Evolutionary conservation across 177 flowering plant genomes (phyloP), one percentile per base, ranked within the genome.

Genomic region (Vitis hybrid): DNA sequence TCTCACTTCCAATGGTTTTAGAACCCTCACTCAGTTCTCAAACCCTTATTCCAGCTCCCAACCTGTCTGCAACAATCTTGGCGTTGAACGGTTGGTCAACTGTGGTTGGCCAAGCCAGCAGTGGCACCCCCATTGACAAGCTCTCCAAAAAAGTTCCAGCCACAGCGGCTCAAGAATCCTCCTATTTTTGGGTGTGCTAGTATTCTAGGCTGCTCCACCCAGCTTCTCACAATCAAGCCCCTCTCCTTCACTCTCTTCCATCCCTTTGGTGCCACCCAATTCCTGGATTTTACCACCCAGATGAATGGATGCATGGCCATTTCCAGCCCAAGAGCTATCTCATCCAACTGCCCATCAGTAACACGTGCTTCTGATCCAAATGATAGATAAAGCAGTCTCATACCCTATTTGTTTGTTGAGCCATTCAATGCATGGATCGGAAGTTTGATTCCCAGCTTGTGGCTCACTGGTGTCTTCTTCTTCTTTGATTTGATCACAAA

Each of bases 301-400:
- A 77, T 33, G 61, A 73, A 77, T 2, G 55, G 50, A 1, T 65
- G 60, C 31, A 59, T 74, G 2, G 77, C 55, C 71, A 33, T 55
- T 72, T 66, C 74, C 57, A 28, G 28, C 28, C 74, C 80, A 28
- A 24, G 28, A 4, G 72, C 77, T 6, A 74, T 54, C 65, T 77
- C 77, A 2, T 70, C 72, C 14, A 77, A 61, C 19, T 73, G 80
- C 24, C 1, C 33, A 11, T 73, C 55, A 2, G 56, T 14, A 11
- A 74, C 0, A 13, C 62, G 13, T 1, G 63, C 17, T 31, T 73
- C 65, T 4, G 74, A 15, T 1, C 80, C 80, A 24, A 73, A 73
- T 14, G 77, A 77, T 14, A 74, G 70, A 11, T 70, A 66, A 0
- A 77, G 54, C 38, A 18, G 47, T 53, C 14, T 52, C 13, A 19